phyloP scores from a whole-genome alignment of 2,329 filamentous ascomycete genomes.

The Scleromitrula shiraiana region DNA sequence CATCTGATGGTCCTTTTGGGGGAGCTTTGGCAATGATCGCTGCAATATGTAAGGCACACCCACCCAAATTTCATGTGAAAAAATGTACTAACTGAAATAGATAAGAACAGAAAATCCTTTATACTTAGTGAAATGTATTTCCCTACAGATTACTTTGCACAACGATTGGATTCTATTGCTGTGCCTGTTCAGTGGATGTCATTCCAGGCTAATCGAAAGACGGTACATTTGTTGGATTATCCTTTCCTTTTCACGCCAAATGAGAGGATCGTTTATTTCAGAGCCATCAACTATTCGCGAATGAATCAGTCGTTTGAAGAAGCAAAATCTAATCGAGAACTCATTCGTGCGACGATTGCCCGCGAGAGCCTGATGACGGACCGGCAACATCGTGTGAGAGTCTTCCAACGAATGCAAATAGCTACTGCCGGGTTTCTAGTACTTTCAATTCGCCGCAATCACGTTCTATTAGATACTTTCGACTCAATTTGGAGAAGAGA shows the following conservation, averaged over 20 bases:
- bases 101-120: constrained; percentile 54
- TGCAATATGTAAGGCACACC: constrained; percentile 54
- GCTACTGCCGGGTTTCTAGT: constrained; percentile 65
- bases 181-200: constrained; percentile 67
- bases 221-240: constrained; percentile 68
- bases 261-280: constrained; percentile 73
- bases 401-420: constrained; percentile 56
- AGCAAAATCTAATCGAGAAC: constrained; percentile 48
- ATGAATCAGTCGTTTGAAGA: constrained; percentile 78
- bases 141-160: constrained; percentile 65
- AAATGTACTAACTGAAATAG: constrained; percentile 31
- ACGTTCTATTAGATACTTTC: constrained; percentile 65
- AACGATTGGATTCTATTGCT: constrained; percentile 65
- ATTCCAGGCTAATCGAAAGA: constrained; percentile 52
- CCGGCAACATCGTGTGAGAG: constrained; percentile 49
- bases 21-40: constrained; percentile 68
- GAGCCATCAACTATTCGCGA: constrained; percentile 74
- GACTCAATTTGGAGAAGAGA: constrained; percentile 87
- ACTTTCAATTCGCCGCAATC: constrained; percentile 57
- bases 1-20: constrained; percentile 63
- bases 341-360: constrained; percentile 46
- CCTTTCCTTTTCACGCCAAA: constrained; percentile 71
- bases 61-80: not conserved
- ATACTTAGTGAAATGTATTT: constrained; percentile 64
- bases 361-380: constrained; percentile 48